Percentiles rank a stretch among this genome's conserved stretches.
Conservation (phyloP, 805 yeast species). For the Candida pseudofarinosa region DNA sequence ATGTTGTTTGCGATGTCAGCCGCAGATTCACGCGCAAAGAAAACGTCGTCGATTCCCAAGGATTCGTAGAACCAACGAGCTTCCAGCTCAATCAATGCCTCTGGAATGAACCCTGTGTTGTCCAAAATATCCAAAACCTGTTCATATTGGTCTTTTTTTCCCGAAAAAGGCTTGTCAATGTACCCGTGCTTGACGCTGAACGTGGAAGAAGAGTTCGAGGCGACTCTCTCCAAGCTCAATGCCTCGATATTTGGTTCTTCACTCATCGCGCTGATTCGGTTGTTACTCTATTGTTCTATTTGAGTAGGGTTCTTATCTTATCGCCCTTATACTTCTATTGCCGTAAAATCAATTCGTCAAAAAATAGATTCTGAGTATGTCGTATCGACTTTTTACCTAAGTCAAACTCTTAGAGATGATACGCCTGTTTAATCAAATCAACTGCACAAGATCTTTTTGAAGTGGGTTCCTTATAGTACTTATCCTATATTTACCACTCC, state of each 20-base stretch:
- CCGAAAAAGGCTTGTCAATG: constrained; percentile 69
- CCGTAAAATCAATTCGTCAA: too few relatives aligned
- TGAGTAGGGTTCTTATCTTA: neutral
- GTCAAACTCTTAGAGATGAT: too few relatives aligned
- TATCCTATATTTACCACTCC: too few relatives aligned
- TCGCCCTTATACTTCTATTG: too few relatives aligned
- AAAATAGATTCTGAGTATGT: too few relatives aligned
- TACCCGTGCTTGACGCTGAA: constrained; percentile 52
- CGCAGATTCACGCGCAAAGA: constrained; percentile 82
- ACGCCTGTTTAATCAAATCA: too few relatives aligned
- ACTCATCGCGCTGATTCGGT: neutral
- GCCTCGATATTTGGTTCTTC: constrained; percentile 16
- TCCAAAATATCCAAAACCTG: constrained; percentile 79
- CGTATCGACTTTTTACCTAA: too few relatives aligned
- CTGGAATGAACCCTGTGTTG: constrained; percentile 85
- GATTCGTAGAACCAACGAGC: constrained; percentile 84
- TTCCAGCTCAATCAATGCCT: constrained; percentile 76
- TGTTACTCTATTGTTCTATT: neutral
- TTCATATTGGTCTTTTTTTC: constrained; percentile 76
- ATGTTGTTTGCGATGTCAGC: constrained; percentile 79
- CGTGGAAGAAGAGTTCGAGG: constrained; percentile 29
- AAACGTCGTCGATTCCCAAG: constrained; percentile 88
- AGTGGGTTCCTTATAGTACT: too few relatives aligned
- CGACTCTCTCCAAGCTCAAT: constrained; percentile 20
- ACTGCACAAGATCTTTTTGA: too few relatives aligned